Base-by-base conservation (phyloP, 176 grass and related monocot genomes). In the Cenchrus fungigraminus region DNA sequence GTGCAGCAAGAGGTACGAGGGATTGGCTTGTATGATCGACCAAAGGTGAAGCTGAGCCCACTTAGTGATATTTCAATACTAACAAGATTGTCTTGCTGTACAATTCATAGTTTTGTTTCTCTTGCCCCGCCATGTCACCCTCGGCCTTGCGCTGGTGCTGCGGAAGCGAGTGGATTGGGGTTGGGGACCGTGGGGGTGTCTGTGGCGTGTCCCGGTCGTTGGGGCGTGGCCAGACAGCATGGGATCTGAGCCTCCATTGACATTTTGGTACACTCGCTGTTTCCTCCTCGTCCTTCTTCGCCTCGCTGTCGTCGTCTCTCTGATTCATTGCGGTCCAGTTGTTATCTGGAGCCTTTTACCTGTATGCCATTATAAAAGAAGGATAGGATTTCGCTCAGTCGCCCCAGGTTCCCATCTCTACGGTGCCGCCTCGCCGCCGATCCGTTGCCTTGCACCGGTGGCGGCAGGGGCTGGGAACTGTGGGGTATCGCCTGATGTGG, bases 171-270 rank as follows among this genome's bases (percentile, higher is more conserved):
- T 34, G 32, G 71, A 15, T 1, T 73, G 42, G 76, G 25, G 61
- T 42, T 14, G 77, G 88, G 82, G 56, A 71, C 83, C 47, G 71
- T 82, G 65, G 65, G 32, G 31, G 45, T 71, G 8, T 43, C 11
- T 5, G 20, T 0, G 6, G 55, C 0, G 70, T 31, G 5, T 68
- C n/a, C 70, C 9, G 14, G 61, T 69, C 54, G 45, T 4, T 45
- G 52, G 19, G 71, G 71, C 20, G 9, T 19, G 87, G 61, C 34
- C 6, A 11, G 77, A 62, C 31, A 15, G 52, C 44, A 53, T 32
- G 31, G 71, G 25, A 77, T 85, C 71, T 75, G 77, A 85, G 83
- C 83, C 12, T 45, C 88, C 71, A 13, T 71, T 53, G 83, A 54
- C 9, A 9, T 61, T 63, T 32, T 14, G 32, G 55, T 64, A 82